Percentiles rank a stretch among this genome's conserved stretches.
phyloP scores from a whole-genome alignment of 2,329 filamentous ascomycete genomes.

The Alternaria angustiovoidea region DNA sequence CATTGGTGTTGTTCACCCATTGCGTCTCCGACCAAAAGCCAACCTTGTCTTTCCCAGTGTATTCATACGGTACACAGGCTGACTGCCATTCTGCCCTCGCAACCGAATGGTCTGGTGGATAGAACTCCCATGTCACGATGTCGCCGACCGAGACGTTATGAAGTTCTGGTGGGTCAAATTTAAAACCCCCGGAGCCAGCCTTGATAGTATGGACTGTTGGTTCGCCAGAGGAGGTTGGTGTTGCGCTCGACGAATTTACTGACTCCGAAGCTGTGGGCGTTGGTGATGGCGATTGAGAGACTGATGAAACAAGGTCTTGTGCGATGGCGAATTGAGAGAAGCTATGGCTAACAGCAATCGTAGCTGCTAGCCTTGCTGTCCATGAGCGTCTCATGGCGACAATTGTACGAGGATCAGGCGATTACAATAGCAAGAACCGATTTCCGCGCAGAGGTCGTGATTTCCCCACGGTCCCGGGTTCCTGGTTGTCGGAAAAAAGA shows the following conservation, averaged over 20 bases:
- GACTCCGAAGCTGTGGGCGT: slow-evolving; percentile 7
- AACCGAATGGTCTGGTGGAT: slow-evolving; percentile 54
- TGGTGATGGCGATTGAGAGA: background rate
- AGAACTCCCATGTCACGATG: slow-evolving; percentile 51
- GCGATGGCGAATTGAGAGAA: slow-evolving; percentile 5
- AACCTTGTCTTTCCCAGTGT: slow-evolving; percentile 34
- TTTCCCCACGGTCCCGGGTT: background rate
- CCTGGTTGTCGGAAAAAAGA: slow-evolving; percentile 3
- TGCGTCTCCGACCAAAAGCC: slow-evolving; percentile 47
- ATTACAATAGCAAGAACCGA: background rate
- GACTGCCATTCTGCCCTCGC: slow-evolving; percentile 50
- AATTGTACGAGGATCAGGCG: background rate
- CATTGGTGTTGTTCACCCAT: slow-evolving; percentile 30
- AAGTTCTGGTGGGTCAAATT: slow-evolving; percentile 50
- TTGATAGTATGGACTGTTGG: slow-evolving; percentile 45
- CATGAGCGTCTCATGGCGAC: slow-evolving; percentile 19
- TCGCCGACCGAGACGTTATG: slow-evolving; percentile 50
- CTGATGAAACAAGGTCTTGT: slow-evolving; percentile 3
- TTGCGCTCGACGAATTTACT: slow-evolving; percentile 9
- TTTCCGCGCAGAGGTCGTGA: background rate
- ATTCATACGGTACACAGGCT: slow-evolving; percentile 53
- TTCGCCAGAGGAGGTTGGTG: slow-evolving; percentile 27
- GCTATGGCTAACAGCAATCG: slow-evolving; percentile 19
- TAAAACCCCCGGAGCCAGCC: slow-evolving; percentile 47
- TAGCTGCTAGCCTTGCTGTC: slow-evolving; percentile 19